Conservation (phyloP, 495 filamentous ascomycete species). For the Viridothelium virens region DNA sequence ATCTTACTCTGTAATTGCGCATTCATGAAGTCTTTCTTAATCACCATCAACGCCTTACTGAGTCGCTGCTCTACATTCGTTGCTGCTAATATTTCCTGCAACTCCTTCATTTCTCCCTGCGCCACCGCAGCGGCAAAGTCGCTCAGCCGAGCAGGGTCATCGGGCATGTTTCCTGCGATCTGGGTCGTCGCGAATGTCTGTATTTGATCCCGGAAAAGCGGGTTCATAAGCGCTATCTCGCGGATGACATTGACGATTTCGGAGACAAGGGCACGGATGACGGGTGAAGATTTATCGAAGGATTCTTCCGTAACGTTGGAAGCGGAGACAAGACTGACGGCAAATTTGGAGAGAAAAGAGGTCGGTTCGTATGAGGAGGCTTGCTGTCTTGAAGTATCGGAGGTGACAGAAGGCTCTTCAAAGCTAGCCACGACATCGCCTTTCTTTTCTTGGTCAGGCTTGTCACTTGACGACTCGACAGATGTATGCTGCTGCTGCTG, state of each 20-base stretch:
- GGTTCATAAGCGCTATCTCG: constrained; percentile 86
- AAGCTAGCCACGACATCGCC: constrained; percentile 97
- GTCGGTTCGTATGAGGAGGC: constrained; percentile 63
- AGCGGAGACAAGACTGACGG: constrained; percentile 86
- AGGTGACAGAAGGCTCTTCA: constrained; percentile 54
- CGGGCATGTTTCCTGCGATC: constrained; percentile 84
- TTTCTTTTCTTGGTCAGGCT: constrained; percentile 56
- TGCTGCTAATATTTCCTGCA: constrained; percentile 86
- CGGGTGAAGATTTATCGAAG: constrained; percentile 76
- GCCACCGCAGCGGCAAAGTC: constrained; percentile 97
- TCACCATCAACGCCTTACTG: constrained; percentile 77
- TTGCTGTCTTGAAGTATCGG: not conserved
- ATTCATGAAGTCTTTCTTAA: constrained; percentile 98
- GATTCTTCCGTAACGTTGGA: constrained; percentile 86
- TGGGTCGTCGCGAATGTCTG: constrained; percentile 94
- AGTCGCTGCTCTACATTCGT: constrained; percentile 85
- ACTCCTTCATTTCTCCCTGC: constrained; percentile 77
- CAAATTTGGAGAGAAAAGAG: constrained; percentile 81
- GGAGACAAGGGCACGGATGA: constrained; percentile 83
- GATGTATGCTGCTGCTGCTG: constrained; percentile 23
- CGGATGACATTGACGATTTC: constrained; percentile 99
- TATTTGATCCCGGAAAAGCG: constrained; percentile 95
- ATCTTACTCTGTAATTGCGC: constrained; percentile 96
- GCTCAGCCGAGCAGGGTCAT: constrained; percentile 88
- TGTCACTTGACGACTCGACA: constrained; percentile 47